Evolutionary conservation across 768 basidiomycete species (phyloP), one percentile per base, ranked within the genome.

Genomic region (Xerocomus brunneocitrinus): DNA sequence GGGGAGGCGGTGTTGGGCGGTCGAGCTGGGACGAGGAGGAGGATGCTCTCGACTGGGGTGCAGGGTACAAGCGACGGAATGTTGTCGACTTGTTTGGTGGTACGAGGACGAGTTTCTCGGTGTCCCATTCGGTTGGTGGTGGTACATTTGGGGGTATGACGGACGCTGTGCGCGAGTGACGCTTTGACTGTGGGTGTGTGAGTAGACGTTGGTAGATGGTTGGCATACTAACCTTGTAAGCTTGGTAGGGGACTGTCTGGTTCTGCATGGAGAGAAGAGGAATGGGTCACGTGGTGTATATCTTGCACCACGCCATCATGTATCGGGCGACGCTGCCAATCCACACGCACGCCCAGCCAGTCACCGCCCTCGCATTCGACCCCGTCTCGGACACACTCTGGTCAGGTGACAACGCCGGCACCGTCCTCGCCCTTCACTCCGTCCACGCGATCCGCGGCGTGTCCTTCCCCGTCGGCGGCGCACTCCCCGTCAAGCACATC

Each of bases 371-470:
- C 52, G 81, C 85, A 0, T 95, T 98, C 67, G 95, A 99, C 70
- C 87, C 92, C 8, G 85, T 89, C 22, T 90, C 91, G 0, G 94
- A 98, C 68, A 82, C 87, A 6, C 73, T 99, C 34, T 97, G 94
- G 93, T 75, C 86, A 44, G 95, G 94, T 30, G 77, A 81, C 8
- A 81, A 83, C 53, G 71, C 80, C 28, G 95, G 95, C 3, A 74
- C 74, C 52, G 78, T 97, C 55, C 67, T 77, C 38, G 85, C 88
- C 1, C 80, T 85, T 65, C 83, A 89, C 71, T 77, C 83, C 39
- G 67, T 78, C 30, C 78, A 76, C 45, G 85, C 83, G 14, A 64
- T 81, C 46, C 81, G 83, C 47, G 88, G 89, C 3, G 86, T 90
- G 32, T 79, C 78, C 22, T 93, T 88, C 65, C 85, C 78, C 27